Evolutionary conservation across 1,284 basidiomycete species (phyloP), one percentile per base, ranked within the genome.

Genomic region (Melampsora occidentalis): DNA sequence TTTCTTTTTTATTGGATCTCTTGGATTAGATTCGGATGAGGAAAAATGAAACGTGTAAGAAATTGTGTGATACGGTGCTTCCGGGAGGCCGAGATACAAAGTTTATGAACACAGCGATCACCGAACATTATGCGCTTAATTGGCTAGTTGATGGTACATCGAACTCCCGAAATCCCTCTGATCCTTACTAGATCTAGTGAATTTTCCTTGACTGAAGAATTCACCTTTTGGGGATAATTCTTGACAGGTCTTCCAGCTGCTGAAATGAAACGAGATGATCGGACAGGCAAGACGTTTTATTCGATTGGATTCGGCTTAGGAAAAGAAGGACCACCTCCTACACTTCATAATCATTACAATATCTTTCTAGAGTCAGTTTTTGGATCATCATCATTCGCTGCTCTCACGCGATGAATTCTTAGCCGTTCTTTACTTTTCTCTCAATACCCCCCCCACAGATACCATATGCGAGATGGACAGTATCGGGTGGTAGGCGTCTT

Each of bases 201-300:
- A n/a, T n/a, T 46, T 12, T 16, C 25, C 22, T 7, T n/a, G 4
- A 59, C 33, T 51, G 39, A n/a, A 57, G 16, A 59, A n/a, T 31
- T 39, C 9, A 31, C 62, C 25, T 12, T 7, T n/a, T n/a, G n/a
- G n/a, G n/a, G n/a, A n/a, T n/a, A n/a, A n/a, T n/a, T n/a, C 73
- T 86, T 98, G 63, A 95, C 98, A 81, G 95, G 95, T 3, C 87
- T 98, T 49, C 96, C 96, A 4, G 93, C 92, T 9, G 93, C 93
- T 5, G 70, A 71, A 61, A 91, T 93, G 89, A 94, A 93, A 84
- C 84, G 86, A 64, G 93, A 96, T 82, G 82, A 86, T 70, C 87
- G 89, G 80, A 92, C 89, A 2, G 87, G 88, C 22, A 93, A 96
- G 71, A 83, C 90, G 25, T 97, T 96, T 84, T 93, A 92, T 81